A percentile compares a stretch with the other conserved stretches of the same genome.
These are phyloP conservation scores for Stachybotrys elegans DNA, from an alignment of 2,329 filamentous ascomycete genomes.

Conservation along the genomic window DNA sequence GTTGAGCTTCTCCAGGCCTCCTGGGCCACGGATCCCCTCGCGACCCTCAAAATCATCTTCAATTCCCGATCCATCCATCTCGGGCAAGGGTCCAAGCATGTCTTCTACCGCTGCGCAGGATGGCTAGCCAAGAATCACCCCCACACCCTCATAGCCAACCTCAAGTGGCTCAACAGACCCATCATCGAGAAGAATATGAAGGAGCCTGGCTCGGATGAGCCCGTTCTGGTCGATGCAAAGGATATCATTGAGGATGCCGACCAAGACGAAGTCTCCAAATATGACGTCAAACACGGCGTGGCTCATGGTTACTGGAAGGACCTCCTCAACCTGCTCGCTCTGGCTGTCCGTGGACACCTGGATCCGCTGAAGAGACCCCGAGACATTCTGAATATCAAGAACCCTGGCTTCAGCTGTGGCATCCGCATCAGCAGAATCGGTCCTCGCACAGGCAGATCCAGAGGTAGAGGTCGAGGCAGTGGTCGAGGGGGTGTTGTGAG, in stretches of 20 bases:
- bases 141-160: conserved; percentile 45
- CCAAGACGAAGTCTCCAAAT: conserved; percentile 28
- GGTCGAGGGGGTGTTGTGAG: too few relatives aligned
- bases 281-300: conserved; percentile 41
- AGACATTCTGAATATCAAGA: conserved; percentile 34
- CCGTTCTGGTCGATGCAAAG: conserved; percentile 24
- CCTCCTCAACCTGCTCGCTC: conserved; percentile 49
- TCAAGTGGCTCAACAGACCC: conserved; percentile 50
- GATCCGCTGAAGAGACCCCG: conserved; percentile 31
- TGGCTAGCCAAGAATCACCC: conserved; percentile 54
- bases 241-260: conserved; percentile 22
- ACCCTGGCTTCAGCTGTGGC: conserved; percentile 15
- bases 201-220: conserved; percentile 27
- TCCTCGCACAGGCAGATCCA: not conserved
- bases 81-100: conserved; percentile 43
- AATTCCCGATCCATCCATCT: conserved; percentile 57
- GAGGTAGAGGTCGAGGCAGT: conserved; percentile 7
- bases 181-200: conserved; percentile 49
- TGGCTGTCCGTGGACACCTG: conserved; percentile 44
- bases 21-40: conserved; percentile 42
- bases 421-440: conserved; percentile 9
- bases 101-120: conserved; percentile 48
- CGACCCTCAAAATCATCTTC: conserved; percentile 55
- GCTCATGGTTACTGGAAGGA: conserved; percentile 61
- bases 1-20: conserved; percentile 37